Evolutionary conservation across 2,329 filamentous ascomycete species (phyloP), one percentile per base, ranked within the genome.

Genomic region (Neoarthrinium moseri): DNA sequence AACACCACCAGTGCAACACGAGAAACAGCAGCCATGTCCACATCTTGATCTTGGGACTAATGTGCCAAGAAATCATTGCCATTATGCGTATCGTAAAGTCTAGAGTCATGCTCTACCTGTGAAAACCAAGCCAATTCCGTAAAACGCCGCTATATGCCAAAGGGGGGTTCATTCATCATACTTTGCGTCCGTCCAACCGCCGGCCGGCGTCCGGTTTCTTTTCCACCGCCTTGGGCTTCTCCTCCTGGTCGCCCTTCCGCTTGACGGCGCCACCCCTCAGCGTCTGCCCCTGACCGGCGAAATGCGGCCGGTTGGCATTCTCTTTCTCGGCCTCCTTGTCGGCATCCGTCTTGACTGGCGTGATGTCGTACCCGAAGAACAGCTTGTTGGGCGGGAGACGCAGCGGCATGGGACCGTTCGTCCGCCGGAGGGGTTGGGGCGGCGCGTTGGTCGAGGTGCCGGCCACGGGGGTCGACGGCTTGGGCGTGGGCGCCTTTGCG

Each of bases 321-420:
- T 83, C 79, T 29, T 82, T 78, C 48, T 86, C 83, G 49, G 84
- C 76, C 42, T 83, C 80, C 62, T 83, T 84, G 47, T 89, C 83
- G 27, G 82, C 86, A 47, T 86, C 83, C 7, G 88, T 89, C 72
- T 90, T 91, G 33, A 95, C 76, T 0, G 92, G 92, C 66, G 87
- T 95, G 62, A 96, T 80, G 60, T 95, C 87, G 60, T 97, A 99
- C 3, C 94, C 94, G 53, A 99, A 95, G 74, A 99, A 99, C 4
- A 99, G 76, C 68, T 96, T 95, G 58, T 94, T 94, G 0, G 88
- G 86, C 0, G 89, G 81, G 42, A 99, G 66, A 22, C 94, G 80
- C 6, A 99, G 77, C 4, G 92, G 91, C 62, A 94, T 88, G 0
- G 92, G 91, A 0, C 91, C 91, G 53, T 92, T 91, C 12, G 77